Evolutionary conservation across 2,329 filamentous ascomycete species (phyloP).

Genomic region (Epichloe elymi): DNA sequence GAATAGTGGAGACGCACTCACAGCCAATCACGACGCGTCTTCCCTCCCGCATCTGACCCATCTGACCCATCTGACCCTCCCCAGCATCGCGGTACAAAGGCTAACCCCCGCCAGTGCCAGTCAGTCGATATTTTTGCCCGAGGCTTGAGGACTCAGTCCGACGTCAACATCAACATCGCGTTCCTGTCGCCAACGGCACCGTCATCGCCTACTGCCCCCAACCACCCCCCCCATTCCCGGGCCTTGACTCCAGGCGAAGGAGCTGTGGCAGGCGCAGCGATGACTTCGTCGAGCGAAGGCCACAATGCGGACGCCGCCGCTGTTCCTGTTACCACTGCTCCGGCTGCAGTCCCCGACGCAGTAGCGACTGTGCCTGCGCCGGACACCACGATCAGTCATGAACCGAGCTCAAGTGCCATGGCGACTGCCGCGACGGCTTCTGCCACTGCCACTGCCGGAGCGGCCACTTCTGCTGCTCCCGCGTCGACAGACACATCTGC

Average conservation of each 20-base stretch:
- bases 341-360: constrained; percentile 6
- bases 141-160: constrained; percentile 6
- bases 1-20: background rate
- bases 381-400: background rate
- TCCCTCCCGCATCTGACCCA: constrained; percentile 4
- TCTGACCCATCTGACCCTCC: constrained; percentile 4
- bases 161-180: constrained; percentile 2
- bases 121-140: constrained; percentile 9
- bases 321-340: constrained; percentile 3
- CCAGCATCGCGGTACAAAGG: constrained; percentile 5
- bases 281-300: constrained; percentile 45
- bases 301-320: constrained; percentile 9
- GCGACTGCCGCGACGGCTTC: background rate
- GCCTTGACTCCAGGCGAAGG: constrained; percentile 31
- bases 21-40: constrained; percentile 12
- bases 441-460: background rate
- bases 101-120: background rate
- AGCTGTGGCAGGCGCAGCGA: constrained; percentile 43
- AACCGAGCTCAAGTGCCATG: background rate
- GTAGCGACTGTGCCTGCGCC: background rate
- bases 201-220: constrained; percentile 2
- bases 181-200: background rate
- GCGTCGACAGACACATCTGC: background rate
- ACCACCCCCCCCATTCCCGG: background rate
- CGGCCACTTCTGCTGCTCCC: background rate